phyloP scores from a whole-genome alignment of 139 green algal species.

The Asterochloris erici region DNA sequence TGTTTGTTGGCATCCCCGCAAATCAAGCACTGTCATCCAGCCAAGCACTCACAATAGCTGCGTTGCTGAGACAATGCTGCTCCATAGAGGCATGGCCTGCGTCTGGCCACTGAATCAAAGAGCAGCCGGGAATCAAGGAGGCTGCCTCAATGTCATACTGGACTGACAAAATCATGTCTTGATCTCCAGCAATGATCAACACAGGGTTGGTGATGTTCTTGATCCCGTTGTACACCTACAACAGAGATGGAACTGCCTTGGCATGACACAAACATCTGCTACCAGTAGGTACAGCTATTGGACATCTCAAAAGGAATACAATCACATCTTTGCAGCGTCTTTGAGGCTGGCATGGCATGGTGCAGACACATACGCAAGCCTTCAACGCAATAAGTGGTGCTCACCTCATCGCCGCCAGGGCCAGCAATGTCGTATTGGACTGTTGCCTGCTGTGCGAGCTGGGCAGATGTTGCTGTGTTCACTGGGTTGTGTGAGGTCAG shows the following conservation, averaged over 20 bases:
- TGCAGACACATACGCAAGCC: too few species aligned
- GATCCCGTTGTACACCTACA: background rate
- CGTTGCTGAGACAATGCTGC: background rate
- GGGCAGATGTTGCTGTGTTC: background rate
- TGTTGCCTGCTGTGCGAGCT: background rate
- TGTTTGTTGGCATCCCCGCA: too few species aligned
- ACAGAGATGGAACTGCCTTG: background rate
- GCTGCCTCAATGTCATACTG: conserved; percentile 10
- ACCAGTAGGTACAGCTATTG: too few species aligned
- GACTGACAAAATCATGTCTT: background rate
- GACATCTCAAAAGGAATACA: too few species aligned
- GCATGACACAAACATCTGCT: too few species aligned
- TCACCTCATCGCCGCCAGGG: background rate
- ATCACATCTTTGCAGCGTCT: too few species aligned
- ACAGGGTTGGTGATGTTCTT: background rate
- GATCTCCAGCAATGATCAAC: conserved; percentile 3
- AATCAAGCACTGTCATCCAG: too few species aligned
- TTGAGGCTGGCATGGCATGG: too few species aligned
- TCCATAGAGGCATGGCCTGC: conserved; percentile 3
- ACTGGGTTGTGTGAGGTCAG: background rate
- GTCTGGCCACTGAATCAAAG: conserved; percentile 11
- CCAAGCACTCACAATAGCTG: background rate
- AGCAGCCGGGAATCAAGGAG: background rate
- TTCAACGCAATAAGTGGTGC: background rate
- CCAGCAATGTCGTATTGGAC: background rate